These are phyloP conservation scores for Citrus trifoliata DNA, from an alignment of 345 rosid genomes.

Conservation along the genomic window DNA sequence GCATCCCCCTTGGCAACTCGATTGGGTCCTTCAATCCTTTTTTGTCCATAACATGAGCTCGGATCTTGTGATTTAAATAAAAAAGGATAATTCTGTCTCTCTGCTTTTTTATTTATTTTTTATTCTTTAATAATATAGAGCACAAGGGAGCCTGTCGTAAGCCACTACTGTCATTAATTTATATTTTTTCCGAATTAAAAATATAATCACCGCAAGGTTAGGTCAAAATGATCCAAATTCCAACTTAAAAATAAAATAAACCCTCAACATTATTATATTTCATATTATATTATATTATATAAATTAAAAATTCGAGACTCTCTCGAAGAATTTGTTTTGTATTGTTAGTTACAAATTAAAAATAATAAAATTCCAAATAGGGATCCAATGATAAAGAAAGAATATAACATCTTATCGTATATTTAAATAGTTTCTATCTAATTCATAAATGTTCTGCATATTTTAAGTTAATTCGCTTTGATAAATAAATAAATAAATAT, in stretches of 20 bases:
- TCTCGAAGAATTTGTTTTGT: neutral
- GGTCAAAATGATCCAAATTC: constrained; percentile 32
- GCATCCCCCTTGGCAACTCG: neutral
- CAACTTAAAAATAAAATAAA: neutral
- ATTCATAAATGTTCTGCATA: too few relatives aligned
- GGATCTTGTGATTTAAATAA: constrained; percentile 38
- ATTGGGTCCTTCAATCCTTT: neutral
- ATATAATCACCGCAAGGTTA: constrained; percentile 15
- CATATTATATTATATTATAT: neutral
- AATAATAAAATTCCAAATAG: too few relatives aligned
- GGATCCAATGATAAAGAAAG: too few relatives aligned
- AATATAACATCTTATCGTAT: too few relatives aligned
- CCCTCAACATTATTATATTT: neutral
- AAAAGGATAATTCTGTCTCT: neutral
- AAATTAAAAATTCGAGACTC: neutral
- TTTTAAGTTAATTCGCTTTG: too few relatives aligned
- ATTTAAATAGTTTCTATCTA: too few relatives aligned
- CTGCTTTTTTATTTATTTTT: neutral
- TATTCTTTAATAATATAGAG: neutral
- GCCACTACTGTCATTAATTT: constrained; percentile 23
- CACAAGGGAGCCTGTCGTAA: constrained; percentile 21
- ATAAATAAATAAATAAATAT: too few relatives aligned
- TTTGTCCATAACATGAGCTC: constrained; percentile 13
- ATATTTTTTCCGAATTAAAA: neutral
- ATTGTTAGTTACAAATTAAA: too few relatives aligned